phyloP scores from a whole-genome alignment of 192 early-diverging fungal genomes.

The Lunasporangiospora selenospora region DNA sequence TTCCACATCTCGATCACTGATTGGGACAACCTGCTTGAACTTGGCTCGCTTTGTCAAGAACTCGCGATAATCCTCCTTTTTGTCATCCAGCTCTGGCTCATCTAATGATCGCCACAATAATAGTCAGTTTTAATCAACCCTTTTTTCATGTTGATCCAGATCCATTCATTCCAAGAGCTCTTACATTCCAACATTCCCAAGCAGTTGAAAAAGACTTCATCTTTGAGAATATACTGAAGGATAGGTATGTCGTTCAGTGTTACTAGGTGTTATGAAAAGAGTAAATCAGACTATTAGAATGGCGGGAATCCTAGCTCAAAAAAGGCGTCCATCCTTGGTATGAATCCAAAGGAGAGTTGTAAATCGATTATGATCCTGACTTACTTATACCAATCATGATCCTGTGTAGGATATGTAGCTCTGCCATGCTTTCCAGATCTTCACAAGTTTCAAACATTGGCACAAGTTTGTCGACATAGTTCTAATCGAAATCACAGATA shows the following conservation, averaged over 20 bases:
- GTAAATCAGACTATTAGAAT: neutral
- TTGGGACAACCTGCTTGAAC: constrained; percentile 81
- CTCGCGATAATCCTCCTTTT: constrained; percentile 77
- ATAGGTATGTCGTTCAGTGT: constrained; percentile 81
- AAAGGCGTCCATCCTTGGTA: too few species aligned
- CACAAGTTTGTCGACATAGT: constrained; percentile 75
- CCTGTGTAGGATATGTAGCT: constrained; percentile 74
- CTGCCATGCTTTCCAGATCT: constrained; percentile 78
- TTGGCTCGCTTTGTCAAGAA: constrained; percentile 66
- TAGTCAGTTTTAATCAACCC: too few species aligned
- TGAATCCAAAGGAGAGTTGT: too few species aligned
- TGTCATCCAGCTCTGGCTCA: constrained; percentile 74
- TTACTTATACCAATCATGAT: constrained; percentile 81
- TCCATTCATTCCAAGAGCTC: neutral
- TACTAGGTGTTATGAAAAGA: constrained; percentile 51
- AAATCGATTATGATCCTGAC: constrained; percentile 25
- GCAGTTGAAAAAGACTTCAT: constrained; percentile 74
- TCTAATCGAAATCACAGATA: constrained; percentile 53
- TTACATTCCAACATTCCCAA: constrained; percentile 90
- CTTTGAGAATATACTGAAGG: constrained; percentile 76
- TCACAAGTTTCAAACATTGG: constrained; percentile 79
- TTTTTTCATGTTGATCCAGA: too few species aligned
- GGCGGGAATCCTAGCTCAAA: too few species aligned
- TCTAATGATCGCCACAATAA: too few species aligned
- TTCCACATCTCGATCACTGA: constrained; percentile 71